Evolutionary conservation across 805 yeast species (phyloP).

Genomic region (Candida insectorum): DNA sequence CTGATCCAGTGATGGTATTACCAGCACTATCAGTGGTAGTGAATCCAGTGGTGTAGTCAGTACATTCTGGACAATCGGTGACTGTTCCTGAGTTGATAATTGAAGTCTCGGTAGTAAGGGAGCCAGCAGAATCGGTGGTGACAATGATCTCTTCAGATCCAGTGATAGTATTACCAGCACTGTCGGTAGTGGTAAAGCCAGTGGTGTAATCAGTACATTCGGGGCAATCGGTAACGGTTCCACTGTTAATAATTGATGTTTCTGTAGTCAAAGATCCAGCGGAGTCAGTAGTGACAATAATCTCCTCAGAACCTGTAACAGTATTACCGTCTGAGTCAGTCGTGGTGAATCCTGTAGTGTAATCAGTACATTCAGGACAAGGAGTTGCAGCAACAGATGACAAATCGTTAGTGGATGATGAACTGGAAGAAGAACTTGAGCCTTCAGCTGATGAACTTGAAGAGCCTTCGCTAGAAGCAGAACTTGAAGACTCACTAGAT

Average conservation of each 20-base stretch:
- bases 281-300: constrained; percentile 4
- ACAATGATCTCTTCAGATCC: constrained; percentile 13
- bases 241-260: background rate
- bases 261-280: constrained; percentile 4
- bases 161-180: constrained; percentile 12
- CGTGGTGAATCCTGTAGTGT: constrained; percentile 3
- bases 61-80: constrained; percentile 12
- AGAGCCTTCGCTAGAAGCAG: constrained; percentile 3
- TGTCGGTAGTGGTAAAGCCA: constrained; percentile 11
- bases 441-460: constrained; percentile 1
- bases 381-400: constrained; percentile 9
- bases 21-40: constrained; percentile 14
- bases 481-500: background rate
- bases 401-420: background rate
- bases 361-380: constrained; percentile 3
- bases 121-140: constrained; percentile 14
- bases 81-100: background rate
- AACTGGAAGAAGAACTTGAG: background rate
- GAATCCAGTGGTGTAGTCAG: constrained; percentile 14
- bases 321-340: constrained; percentile 6
- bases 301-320: constrained; percentile 1
- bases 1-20: constrained; percentile 10
- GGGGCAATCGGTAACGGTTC: too few species aligned
- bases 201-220: constrained; percentile 3
- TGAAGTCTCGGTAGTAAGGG: constrained; percentile 4